Evolutionary conservation across 371 early-diverging fungal genomes (phyloP), one percentile per base, ranked within the genome.

Genomic region (Mucor irregularis): DNA sequence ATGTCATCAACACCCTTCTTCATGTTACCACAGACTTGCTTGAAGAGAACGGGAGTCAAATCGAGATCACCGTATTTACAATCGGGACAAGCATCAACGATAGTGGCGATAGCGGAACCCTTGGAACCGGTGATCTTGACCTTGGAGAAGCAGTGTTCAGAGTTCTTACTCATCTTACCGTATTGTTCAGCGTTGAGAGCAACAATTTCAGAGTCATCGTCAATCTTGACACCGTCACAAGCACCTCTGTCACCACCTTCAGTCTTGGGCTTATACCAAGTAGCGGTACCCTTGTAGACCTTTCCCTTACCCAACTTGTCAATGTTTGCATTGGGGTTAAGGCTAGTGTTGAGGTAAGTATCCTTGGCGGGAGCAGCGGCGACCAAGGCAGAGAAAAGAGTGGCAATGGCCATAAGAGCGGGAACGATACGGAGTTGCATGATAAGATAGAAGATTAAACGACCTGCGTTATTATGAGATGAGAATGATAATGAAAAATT

Each of bases 1-100:
- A 68, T 63, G 9, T 55, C 38, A 8, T 45, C 64, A 8, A 56
- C 64, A 57, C 68, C 68, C 10, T 33, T 63, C 22, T 45, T 49
- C 61, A 63, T 56, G 22, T 53, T 38, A 22, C 68, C 68, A 29
- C 60, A 40, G 13, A 68, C 53, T 44, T 68, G 43, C n/a, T 76
- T 42, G 61, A 86, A 87, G 38, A 82, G 84, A 13, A 77, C 57
- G 21, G 85, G 83, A 46, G 81, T 80, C 11, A 86, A 71, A 67
- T 87, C 88, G 14, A 62, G 53, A 34, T 67, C 62, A 63, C 63
- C 64, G 0, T 34, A 17, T 0, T 30, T 25, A 45, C 68, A 68
- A 1, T 26, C 60, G n/a, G 68, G 64, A 46, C 68, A 68, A 25
- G 61, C 64, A 60, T 68, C 68, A 13, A 44, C 49, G 24, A 68